These are phyloP conservation scores for Paramecium sonneborni DNA, from an alignment of 73 alveolate species.

Conservation along the genomic window DNA sequence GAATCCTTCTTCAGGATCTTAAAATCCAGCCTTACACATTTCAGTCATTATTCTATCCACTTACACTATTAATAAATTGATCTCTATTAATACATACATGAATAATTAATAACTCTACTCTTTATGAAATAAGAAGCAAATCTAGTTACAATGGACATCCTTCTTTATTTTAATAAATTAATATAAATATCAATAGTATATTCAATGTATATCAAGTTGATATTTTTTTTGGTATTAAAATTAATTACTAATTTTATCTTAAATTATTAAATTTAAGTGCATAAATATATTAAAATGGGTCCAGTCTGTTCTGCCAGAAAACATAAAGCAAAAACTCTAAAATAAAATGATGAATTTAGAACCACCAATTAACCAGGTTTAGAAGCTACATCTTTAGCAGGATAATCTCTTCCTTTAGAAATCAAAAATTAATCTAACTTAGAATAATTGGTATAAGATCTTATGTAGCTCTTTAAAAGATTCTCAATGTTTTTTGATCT, in stretches of 20 bases:
- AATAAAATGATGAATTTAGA: not conserved
- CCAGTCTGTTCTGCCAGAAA: constrained; percentile 22
- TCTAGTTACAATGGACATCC: constrained; percentile 27
- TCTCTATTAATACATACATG: not conserved
- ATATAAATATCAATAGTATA: not conserved
- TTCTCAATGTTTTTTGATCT: not conserved
- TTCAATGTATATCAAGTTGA: not conserved
- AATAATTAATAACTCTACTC: constrained; percentile 18
- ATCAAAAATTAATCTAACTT: not conserved
- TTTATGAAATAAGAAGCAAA: constrained; percentile 14
- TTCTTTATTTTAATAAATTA: not conserved
- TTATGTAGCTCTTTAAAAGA: not conserved
- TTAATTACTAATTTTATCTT: not conserved
- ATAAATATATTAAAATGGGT: not conserved
- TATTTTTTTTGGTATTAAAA: not conserved
- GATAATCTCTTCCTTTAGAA: not conserved
- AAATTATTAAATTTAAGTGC: not conserved
- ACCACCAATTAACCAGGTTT: not conserved
- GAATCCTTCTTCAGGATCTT: constrained; percentile 42
- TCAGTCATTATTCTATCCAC: constrained; percentile 53
- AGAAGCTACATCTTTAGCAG: not conserved
- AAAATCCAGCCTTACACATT: constrained; percentile 25
- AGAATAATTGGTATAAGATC: not conserved
- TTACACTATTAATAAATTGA: not conserved
- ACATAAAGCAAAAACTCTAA: not conserved